Conservation (phyloP, 164 flowering plant species). For the Protea cynaroides region DNA sequence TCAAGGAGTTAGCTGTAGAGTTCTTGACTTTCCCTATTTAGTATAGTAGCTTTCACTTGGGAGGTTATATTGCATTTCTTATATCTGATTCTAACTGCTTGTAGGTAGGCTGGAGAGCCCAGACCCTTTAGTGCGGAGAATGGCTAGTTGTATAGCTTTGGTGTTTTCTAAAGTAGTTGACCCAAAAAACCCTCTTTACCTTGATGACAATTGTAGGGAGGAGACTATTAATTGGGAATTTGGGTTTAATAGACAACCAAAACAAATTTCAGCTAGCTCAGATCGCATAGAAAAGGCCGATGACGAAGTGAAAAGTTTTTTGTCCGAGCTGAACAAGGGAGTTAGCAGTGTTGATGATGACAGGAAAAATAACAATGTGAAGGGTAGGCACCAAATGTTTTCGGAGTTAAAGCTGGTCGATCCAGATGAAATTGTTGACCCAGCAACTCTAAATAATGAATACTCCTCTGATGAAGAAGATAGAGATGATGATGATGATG, state of each 20-base stretch:
- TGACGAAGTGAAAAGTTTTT: slow-evolving; percentile 14
- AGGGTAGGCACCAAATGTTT: slow-evolving; percentile 28
- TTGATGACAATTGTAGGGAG: slow-evolving; percentile 68
- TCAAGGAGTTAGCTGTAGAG: slow-evolving; percentile 91
- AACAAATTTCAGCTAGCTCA: slow-evolving; percentile 12
- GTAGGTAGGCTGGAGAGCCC: slow-evolving; percentile 94
- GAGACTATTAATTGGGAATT: slow-evolving; percentile 88
- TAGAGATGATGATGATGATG: slow-evolving; percentile 35
- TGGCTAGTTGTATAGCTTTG: slow-evolving; percentile 83
- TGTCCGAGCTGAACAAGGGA: slow-evolving; percentile 19
- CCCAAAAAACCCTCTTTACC: slow-evolving; percentile 89
- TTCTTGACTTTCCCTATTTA: slow-evolving; percentile 14
- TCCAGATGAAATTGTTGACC: slow-evolving; percentile 90
- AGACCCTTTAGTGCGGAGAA: slow-evolving; percentile 55
- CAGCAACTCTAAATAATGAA: slow-evolving; percentile 42
- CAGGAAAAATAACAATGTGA: slow-evolving; percentile 14
- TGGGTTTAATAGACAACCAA: slow-evolving; percentile 31
- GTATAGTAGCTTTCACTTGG: neutral
- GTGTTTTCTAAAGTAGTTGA: slow-evolving; percentile 85
- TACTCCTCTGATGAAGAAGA: slow-evolving; percentile 32
- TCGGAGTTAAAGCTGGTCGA: slow-evolving; percentile 39
- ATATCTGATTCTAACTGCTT: slow-evolving; percentile 18
- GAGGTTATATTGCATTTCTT: slow-evolving; percentile 8
- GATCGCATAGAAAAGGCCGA: slow-evolving; percentile 9
- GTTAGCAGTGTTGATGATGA: slow-evolving; percentile 11